phyloP scores from a whole-genome alignment of 306 rosid species.

The Carpinus fangiana region DNA sequence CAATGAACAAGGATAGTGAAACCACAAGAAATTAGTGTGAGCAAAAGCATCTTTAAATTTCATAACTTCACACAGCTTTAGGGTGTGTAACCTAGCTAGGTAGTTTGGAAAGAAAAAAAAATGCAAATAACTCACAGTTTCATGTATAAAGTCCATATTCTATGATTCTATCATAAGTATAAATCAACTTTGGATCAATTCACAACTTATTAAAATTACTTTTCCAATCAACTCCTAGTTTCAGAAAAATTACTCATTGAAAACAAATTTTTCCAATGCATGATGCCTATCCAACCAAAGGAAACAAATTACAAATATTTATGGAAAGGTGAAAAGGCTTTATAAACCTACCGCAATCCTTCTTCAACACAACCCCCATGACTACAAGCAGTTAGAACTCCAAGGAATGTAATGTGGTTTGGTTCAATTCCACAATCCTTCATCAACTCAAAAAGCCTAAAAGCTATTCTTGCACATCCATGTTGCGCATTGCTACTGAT shows the following conservation, averaged over 20 bases:
- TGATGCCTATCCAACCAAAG: not conserved
- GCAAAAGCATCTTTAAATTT: not conserved
- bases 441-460: slow-evolving; percentile 48
- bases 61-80: not conserved
- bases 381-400: slow-evolving; percentile 62
- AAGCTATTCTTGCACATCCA: slow-evolving; percentile 52
- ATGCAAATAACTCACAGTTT: not conserved
- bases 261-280: not conserved
- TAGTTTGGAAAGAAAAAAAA: not conserved
- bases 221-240: not conserved
- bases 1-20: not conserved
- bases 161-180: not conserved
- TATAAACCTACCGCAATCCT: slow-evolving; percentile 35
- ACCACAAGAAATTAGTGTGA: not conserved
- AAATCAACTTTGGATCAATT: not conserved
- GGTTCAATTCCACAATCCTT: slow-evolving; percentile 43
- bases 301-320: not conserved
- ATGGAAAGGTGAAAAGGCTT: not conserved
- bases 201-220: too few relatives aligned
- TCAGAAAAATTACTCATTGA: not conserved
- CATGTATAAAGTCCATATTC: not conserved
- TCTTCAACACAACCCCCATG: slow-evolving; percentile 62
- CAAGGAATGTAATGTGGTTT: slow-evolving; percentile 50
- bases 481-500: slow-evolving; percentile 56
- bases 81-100: too few relatives aligned